These are phyloP conservation scores for Leccinum colubrinum DNA, from an alignment of 1,284 basidiomycete species.

Conservation along the genomic window DNA sequence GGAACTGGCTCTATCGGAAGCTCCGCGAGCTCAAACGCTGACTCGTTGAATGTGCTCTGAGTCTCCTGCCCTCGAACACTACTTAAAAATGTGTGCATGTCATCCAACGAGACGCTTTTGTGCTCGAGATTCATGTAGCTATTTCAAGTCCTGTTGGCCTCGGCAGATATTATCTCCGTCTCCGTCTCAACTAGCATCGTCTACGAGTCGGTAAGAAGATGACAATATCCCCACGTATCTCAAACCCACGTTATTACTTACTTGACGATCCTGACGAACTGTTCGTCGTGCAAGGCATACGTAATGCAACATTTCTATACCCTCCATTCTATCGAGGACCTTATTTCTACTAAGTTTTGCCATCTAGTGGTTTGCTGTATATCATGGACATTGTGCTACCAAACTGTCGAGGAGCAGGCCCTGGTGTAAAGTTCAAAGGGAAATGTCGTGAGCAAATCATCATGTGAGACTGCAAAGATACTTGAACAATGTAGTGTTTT, in stretches of 20 bases:
- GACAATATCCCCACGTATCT: not conserved
- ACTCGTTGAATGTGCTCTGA: not conserved
- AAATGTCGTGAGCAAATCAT: too few species aligned
- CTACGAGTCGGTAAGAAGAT: not conserved
- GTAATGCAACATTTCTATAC: not conserved
- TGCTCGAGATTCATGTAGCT: not conserved
- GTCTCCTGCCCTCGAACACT: not conserved
- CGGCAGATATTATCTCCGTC: not conserved
- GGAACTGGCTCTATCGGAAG: constrained; percentile 24
- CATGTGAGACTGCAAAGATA: too few species aligned
- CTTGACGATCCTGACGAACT: not conserved
- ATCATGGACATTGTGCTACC: too few species aligned
- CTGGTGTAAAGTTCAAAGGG: too few species aligned
- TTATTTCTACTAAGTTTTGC: not conserved
- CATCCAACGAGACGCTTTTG: not conserved
- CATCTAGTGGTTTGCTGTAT: too few species aligned
- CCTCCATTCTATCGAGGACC: not conserved
- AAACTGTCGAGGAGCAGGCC: too few species aligned
- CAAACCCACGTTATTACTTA: not conserved
- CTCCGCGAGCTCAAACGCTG: not conserved
- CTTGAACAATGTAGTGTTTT: too few species aligned
- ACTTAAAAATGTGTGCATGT: not conserved
- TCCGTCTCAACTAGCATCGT: not conserved
- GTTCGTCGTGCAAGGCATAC: not conserved
- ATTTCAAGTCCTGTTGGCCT: not conserved